Base-by-base conservation (phyloP, 148 eudicot species). In the Silene latifolia region DNA sequence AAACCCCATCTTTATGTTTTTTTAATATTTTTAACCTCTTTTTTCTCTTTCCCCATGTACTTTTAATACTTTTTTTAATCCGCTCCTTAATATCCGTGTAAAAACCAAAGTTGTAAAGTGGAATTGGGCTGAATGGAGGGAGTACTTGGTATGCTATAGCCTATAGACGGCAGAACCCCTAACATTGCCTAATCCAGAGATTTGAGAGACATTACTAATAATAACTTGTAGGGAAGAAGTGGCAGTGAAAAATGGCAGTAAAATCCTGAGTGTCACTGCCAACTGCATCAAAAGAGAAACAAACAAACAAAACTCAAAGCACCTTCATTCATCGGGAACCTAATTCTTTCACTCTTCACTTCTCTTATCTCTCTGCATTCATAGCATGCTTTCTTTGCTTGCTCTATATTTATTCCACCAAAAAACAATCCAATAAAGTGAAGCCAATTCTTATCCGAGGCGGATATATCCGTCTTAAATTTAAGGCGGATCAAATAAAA, bases 221-320 rank as follows among this genome's bases (percentile, higher is more conserved):
- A 48, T 51, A 51, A 51, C 56, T 51, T 51, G 56, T 11, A 9
- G 12, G 53, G 35, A 48, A 48, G 59, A 54, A 54, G 2, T 57
- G 20, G 60, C 21, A 57, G 60, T 57, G 21, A 57, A 57, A 57
- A 51, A 0, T 51, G 17, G 56, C 17, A 51, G 56, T 51, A 51
- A 51, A 51, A 57, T 57, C 20, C 20, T 57, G 60, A 57, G 60
- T 57, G 60, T 57, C 60, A 57, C 60, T 57, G 60, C 19, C 60
- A 57, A 57, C 8, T 18, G 20, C 60, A 51, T 17, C 7, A 18
- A 57, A 57, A 57, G 21, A 57, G 60, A 57, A 57, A 51, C 12
- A 51, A 12, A 51, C 12, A 51, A 51, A 51, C 56, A 51, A 51
- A 51, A 51, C 56, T 51, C 56, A 51, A 51, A 12, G 56, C 60